A percentile compares a stretch with the other conserved stretches of the same genome.
Evolutionary conservation across 768 basidiomycete genomes (phyloP).

Genomic region (Auricularia heimuer): DNA sequence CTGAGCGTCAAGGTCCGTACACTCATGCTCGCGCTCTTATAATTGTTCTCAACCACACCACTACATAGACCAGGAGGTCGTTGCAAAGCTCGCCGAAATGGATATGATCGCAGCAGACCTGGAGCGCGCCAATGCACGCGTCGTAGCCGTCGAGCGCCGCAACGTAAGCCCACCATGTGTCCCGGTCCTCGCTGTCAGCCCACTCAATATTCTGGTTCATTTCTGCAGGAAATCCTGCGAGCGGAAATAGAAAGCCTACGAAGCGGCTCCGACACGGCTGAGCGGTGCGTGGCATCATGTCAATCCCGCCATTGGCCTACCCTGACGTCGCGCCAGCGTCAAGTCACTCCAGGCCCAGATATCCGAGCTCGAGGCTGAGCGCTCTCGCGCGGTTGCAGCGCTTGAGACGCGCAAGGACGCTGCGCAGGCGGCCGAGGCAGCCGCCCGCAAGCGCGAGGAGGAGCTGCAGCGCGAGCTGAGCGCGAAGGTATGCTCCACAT

Average conservation of each 20-base stretch:
- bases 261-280: conserved; percentile 62
- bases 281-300: conserved; percentile 40
- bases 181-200: neutral
- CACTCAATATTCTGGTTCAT: neutral
- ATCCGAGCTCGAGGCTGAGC: conserved; percentile 65
- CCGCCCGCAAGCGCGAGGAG: conserved; percentile 41
- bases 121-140: conserved; percentile 88
- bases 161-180: conserved; percentile 46
- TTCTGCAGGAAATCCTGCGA: conserved; percentile 76
- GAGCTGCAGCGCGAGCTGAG: conserved; percentile 49
- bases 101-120: conserved; percentile 94
- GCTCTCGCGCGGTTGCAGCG: conserved; percentile 54
- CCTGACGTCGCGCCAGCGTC: conserved; percentile 35
- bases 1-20: conserved; percentile 70
- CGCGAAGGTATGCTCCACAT: conserved; percentile 21
- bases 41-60: neutral
- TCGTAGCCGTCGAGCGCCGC: conserved; percentile 84
- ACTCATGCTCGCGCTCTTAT: neutral
- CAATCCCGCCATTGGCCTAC: neutral
- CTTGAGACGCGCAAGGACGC: conserved; percentile 51
- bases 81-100: conserved; percentile 82
- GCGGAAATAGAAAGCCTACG: conserved; percentile 90
- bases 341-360: conserved; percentile 65
- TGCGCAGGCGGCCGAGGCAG: conserved; percentile 37
- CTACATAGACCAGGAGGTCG: conserved; percentile 74